Base-by-base conservation (phyloP, 164 flowering plant genomes). In the Akebia trifoliata region DNA sequence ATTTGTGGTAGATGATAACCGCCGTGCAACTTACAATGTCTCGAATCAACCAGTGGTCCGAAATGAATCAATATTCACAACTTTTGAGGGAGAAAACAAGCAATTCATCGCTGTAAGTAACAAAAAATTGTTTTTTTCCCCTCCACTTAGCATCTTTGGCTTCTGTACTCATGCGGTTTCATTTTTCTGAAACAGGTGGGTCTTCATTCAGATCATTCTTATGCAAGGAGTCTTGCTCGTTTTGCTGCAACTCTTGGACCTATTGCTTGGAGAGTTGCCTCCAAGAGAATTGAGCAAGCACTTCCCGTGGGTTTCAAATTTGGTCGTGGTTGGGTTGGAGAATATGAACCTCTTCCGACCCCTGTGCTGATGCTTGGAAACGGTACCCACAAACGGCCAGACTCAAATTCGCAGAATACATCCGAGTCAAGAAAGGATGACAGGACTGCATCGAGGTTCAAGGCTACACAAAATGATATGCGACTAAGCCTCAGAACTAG, bases 301-400 rank as follows among this genome's bases (percentile, higher is more conserved):
- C 60, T 93, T 36, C 92, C 98, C 40, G 60, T 60, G 17, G 97
- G 84, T 0, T 63, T 57, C 56, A 85, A 83, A 69, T 87, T 77
- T 71, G 97, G 98, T 17, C 94, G 77, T 47, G 98, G 98, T 17
- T 92, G 98, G 98, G 91, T 92, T 26, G 98, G 91, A 34, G 98
- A 92, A 61, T 89, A 85, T 60, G 98, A 92, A 63, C 94, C 96
- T 38, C 85, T 78, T 67, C 65, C 57, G 31, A 86, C 86, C 25
- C 80, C 96, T 15, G 73, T 86, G n/a, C 54, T 84, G 7, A 62
- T 77, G 69, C 68, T 78, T 60, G 84, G 77, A 62, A 75, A 61
- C 25, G 37, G 52, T 25, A 24, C 10, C n/a, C 68, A 53, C 39
- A 81, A 69, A 56, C 77, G 69, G 52, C 66, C 72, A 31, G 45